Conservation (phyloP, 2,329 filamentous ascomycete species). For the Cladosporium sp. region DNA sequence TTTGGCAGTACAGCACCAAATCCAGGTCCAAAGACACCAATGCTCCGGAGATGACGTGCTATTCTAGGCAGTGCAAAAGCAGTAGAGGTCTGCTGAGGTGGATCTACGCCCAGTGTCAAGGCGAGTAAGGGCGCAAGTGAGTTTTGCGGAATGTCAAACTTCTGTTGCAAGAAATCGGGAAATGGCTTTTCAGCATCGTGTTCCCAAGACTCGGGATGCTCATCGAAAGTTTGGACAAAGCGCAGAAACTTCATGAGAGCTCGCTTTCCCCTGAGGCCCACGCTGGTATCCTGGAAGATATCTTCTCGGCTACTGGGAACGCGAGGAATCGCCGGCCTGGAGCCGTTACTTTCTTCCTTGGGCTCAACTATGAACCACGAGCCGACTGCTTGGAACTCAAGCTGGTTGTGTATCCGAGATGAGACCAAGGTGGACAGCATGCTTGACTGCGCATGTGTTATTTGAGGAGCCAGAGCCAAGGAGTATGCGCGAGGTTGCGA, state of each 20-base stretch:
- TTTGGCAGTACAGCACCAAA: conserved; percentile 89
- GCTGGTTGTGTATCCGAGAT: conserved; percentile 79
- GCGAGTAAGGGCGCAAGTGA: conserved; percentile 64
- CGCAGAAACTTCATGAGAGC: conserved; percentile 91
- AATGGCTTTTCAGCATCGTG: conserved; percentile 53
- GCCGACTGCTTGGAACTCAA: conserved; percentile 90
- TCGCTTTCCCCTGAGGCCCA: conserved; percentile 78
- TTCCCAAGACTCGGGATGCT: conserved; percentile 57
- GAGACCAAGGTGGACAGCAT: conserved; percentile 80
- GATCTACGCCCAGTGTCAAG: conserved; percentile 68
- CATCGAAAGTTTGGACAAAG: conserved; percentile 71
- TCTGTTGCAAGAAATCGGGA: conserved; percentile 53
- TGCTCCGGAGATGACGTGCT: conserved; percentile 75
- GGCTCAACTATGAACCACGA: conserved; percentile 76
- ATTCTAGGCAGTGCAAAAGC: conserved; percentile 71
- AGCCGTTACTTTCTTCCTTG: not conserved
- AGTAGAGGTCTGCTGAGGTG: conserved; percentile 51
- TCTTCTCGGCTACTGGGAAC: conserved; percentile 90
- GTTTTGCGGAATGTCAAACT: conserved; percentile 54
- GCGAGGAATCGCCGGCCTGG: conserved; percentile 37
- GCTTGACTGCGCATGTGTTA: conserved; percentile 78
- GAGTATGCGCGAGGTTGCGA: conserved; percentile 70
- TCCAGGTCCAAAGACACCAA: conserved; percentile 81
- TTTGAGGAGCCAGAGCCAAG: conserved; percentile 76
- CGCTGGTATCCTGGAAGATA: conserved; percentile 72